Evolutionary conservation across 2,329 filamentous ascomycete genomes (phyloP).

Genomic region (Beauveria pseudobassiana): DNA sequence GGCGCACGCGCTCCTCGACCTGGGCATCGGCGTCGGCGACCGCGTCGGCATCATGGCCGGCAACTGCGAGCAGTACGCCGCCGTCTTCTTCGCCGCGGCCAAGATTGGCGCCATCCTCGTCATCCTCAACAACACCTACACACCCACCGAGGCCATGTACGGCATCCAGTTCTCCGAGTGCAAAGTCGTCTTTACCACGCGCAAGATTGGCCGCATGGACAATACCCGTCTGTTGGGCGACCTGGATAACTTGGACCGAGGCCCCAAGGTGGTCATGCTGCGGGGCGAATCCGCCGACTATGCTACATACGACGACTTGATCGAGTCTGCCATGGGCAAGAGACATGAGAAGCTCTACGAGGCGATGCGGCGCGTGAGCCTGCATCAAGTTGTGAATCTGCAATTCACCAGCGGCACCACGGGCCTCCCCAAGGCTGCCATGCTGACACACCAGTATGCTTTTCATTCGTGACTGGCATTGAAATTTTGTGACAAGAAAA

Average conservation of each 20-base stretch:
- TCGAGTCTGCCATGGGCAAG: slow-evolving; percentile 42
- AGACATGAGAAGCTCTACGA: slow-evolving; percentile 43
- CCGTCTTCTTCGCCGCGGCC: slow-evolving; percentile 66
- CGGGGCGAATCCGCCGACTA: slow-evolving; percentile 47
- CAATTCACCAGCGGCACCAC: slow-evolving; percentile 74
- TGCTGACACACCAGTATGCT: slow-evolving; percentile 61
- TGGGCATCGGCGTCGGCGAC: slow-evolving; percentile 61
- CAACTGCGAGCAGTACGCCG: slow-evolving; percentile 74
- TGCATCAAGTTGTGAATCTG: slow-evolving; percentile 64
- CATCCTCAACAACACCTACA: slow-evolving; percentile 79
- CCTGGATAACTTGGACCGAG: slow-evolving; percentile 37
- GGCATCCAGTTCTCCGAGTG: slow-evolving; percentile 65
- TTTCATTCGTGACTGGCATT: neutral
- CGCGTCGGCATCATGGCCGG: slow-evolving; percentile 70
- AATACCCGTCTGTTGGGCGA: slow-evolving; percentile 52
- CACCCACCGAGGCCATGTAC: slow-evolving; percentile 62
- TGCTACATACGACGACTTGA: slow-evolving; percentile 51
- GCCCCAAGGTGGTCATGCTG: slow-evolving; percentile 52
- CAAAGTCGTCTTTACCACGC: slow-evolving; percentile 66
- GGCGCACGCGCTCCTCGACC: slow-evolving; percentile 57
- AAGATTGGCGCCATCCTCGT: slow-evolving; percentile 62
- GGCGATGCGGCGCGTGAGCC: slow-evolving; percentile 47
- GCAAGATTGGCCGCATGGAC: slow-evolving; percentile 57
- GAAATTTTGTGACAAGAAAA: neutral
- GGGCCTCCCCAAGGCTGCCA: slow-evolving; percentile 64